Evolutionary conservation across 352 stramenopile genomes (phyloP).

Genomic region (Phytophthora ramorum): DNA sequence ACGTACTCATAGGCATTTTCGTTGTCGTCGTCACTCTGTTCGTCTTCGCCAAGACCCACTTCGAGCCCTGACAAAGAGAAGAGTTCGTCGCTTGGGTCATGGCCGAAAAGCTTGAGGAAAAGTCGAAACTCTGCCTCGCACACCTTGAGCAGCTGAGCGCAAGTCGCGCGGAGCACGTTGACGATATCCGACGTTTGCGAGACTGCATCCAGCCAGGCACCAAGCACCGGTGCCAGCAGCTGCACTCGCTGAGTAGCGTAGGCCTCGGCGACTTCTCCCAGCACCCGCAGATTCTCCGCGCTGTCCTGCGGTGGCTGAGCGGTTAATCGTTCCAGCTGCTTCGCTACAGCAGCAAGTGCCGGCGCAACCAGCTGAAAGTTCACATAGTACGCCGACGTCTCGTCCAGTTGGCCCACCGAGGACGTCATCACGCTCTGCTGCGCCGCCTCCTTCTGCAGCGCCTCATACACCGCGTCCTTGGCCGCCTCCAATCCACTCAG

Average conservation of each 20-base stretch:
- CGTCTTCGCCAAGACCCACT: constrained; percentile 25
- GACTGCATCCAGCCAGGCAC: constrained; percentile 54
- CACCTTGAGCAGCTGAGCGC: constrained; percentile 69
- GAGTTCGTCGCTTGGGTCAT: constrained; percentile 60
- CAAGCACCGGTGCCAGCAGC: constrained; percentile 62
- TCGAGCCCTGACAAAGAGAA: constrained; percentile 45
- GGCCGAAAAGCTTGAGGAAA: constrained; percentile 75
- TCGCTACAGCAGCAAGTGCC: constrained; percentile 59
- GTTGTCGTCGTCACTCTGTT: constrained; percentile 46
- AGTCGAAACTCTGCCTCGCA: constrained; percentile 81
- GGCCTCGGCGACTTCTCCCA: constrained; percentile 61
- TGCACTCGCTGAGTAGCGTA: constrained; percentile 69
- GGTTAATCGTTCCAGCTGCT: constrained; percentile 66
- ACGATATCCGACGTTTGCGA: constrained; percentile 75
- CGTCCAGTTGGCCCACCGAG: constrained; percentile 51
- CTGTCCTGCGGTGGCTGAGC: constrained; percentile 39
- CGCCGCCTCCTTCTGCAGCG: constrained; percentile 43
- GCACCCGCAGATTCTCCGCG: constrained; percentile 47
- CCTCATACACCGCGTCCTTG: constrained; percentile 69
- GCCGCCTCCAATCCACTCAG: constrained; percentile 70
- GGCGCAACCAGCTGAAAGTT: constrained; percentile 79
- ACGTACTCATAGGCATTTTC: constrained; percentile 79
- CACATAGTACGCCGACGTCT: constrained; percentile 80
- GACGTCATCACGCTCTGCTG: constrained; percentile 16
- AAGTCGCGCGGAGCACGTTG: constrained; percentile 71